Conservation (phyloP, 805 yeast species). For the Barnettozyma wickerhamii region DNA sequence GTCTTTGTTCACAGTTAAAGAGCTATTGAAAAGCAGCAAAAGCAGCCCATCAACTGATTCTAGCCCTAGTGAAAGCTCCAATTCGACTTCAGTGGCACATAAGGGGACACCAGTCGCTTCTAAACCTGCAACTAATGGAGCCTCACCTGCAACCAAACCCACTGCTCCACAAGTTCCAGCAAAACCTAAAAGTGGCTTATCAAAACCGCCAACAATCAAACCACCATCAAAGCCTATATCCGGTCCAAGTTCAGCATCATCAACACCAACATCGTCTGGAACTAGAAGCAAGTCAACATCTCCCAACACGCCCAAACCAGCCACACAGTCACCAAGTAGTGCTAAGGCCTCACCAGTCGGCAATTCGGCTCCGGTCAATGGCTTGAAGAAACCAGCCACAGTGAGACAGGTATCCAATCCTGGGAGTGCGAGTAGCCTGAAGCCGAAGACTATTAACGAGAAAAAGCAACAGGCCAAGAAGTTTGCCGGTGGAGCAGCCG, state of each 20-base stretch:
- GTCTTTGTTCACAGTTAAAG: slow-evolving; percentile 61
- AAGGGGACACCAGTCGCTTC: slow-evolving; percentile 7
- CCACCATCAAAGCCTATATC: slow-evolving; percentile 5
- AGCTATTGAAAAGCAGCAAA: slow-evolving; percentile 35
- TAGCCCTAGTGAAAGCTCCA: slow-evolving; percentile 1
- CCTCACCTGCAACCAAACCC: too few species aligned
- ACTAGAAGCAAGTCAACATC: neutral
- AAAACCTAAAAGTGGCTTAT: slow-evolving; percentile 3
- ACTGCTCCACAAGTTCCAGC: too few species aligned
- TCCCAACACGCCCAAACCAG: neutral
- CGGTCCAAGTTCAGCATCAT: neutral
- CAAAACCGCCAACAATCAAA: slow-evolving; percentile 7
- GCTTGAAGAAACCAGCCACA: too few species aligned
- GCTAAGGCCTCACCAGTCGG: too few species aligned
- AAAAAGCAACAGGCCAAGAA: slow-evolving; percentile 20
- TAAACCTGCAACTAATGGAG: too few species aligned
- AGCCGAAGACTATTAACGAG: slow-evolving; percentile 14
- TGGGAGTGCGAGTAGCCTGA: slow-evolving; percentile 2
- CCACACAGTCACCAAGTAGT: too few species aligned
- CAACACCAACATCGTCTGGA: neutral
- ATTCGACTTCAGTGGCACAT: neutral
- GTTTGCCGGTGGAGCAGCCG: slow-evolving; percentile 32
- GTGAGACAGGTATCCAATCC: neutral
- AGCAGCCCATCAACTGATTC: neutral
- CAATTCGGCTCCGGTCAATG: too few species aligned